A percentile compares a stretch with the other conserved stretches of the same genome.
phyloP scores from a whole-genome alignment of 331 rosid genomes.

The Quercus tomentella region DNA sequence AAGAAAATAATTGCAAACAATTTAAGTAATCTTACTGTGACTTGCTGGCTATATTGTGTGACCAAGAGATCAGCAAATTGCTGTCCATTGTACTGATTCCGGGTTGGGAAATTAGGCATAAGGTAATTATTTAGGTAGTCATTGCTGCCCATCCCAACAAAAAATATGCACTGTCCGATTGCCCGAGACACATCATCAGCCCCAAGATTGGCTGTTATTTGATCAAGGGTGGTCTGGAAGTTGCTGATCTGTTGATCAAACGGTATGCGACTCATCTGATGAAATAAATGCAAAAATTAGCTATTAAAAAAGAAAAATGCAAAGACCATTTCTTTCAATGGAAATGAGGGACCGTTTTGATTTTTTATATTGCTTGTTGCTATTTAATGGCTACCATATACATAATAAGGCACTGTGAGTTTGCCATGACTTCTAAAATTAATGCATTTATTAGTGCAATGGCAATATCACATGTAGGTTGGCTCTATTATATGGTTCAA shows the following conservation, averaged over 20 bases:
- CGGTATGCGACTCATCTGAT: conserved; percentile 79
- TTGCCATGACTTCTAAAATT: too few species aligned
- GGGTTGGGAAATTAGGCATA: conserved; percentile 81
- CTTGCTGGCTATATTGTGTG: conserved; percentile 52
- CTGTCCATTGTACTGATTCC: conserved; percentile 52
- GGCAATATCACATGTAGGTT: too few species aligned
- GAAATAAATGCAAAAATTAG: not conserved
- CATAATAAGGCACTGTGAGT: too few species aligned
- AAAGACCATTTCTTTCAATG: too few species aligned
- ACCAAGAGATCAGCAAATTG: conserved; percentile 75
- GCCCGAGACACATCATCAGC: conserved; percentile 40
- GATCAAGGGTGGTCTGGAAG: conserved; percentile 73
- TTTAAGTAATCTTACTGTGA: conserved; percentile 46
- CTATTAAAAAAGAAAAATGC: not conserved
- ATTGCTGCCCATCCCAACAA: conserved; percentile 93
- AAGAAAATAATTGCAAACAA: too few species aligned
- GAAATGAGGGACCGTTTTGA: not conserved
- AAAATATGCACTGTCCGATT: conserved; percentile 57
- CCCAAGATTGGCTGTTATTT: conserved; percentile 50
- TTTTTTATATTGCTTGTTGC: not conserved
- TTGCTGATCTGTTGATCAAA: conserved; percentile 64
- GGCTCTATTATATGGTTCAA: too few species aligned
- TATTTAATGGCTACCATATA: not conserved
- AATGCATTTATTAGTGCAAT: too few species aligned
- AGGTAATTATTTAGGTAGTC: conserved; percentile 91